Conservation (phyloP, 805 yeast genomes). For the Martiniozyma abietophila region DNA sequence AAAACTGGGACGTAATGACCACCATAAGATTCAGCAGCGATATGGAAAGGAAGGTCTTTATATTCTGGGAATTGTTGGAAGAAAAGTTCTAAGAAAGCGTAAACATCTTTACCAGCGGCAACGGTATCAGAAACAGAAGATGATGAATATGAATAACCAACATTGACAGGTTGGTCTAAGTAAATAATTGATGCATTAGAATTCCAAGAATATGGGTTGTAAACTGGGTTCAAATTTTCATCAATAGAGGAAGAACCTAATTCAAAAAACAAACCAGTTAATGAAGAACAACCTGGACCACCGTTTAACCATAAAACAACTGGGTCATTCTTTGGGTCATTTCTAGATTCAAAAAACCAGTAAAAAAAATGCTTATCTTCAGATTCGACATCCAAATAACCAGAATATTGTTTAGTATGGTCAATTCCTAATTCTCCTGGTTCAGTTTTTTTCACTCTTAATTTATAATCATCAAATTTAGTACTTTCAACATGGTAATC, state of each 20-base stretch:
- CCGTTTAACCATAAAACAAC: conserved; percentile 85
- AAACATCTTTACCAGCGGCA: conserved; percentile 84
- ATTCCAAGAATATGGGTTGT: conserved; percentile 87
- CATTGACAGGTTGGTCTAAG: conserved; percentile 90
- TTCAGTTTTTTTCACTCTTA: conserved; percentile 39
- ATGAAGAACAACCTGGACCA: conserved; percentile 93
- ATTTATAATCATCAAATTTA: conserved; percentile 35
- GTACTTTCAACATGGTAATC: conserved; percentile 25
- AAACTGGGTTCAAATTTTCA: conserved; percentile 53
- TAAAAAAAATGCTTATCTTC: conserved; percentile 81
- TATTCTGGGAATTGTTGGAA: conserved; percentile 77
- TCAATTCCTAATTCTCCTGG: conserved; percentile 49
- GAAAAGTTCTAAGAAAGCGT: conserved; percentile 73
- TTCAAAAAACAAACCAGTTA: conserved; percentile 85
- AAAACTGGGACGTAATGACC: conserved; percentile 76
- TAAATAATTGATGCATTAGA: conserved; percentile 81
- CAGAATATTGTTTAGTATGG: conserved; percentile 60
- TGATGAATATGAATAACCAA: conserved; percentile 80
- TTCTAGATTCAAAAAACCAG: conserved; percentile 90
- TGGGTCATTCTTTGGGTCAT: conserved; percentile 81
- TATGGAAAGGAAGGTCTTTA: conserved; percentile 50
- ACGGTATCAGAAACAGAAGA: conserved; percentile 54
- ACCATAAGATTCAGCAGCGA: conserved; percentile 80
- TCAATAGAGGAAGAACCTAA: conserved; percentile 80
- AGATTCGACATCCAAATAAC: conserved; percentile 60